Base-by-base conservation (phyloP, 1,284 basidiomycete genomes). In the Microbotryomycetes sp. region DNA sequence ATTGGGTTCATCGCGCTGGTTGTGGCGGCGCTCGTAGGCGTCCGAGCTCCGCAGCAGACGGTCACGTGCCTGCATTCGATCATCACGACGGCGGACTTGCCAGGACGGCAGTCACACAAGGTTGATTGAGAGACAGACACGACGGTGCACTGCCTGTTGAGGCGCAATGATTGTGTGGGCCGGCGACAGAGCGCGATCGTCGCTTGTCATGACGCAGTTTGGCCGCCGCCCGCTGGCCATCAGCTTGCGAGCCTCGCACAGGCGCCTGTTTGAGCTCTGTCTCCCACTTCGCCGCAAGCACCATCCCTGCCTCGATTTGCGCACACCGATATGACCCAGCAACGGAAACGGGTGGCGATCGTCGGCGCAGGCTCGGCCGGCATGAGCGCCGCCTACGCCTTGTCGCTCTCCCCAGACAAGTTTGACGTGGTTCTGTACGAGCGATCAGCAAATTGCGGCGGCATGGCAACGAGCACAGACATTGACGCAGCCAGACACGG, bases 381-480 rank as follows among this genome's bases (percentile, higher is more conserved):
- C 63, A 71, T 71, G 70, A 67, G 81, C 5, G 82, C 81, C 54
- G 83, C 83, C 5, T 82, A 83, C 56, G 67, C 71, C 26, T 72
- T 78, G 62, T 79, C 80, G 54, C 78, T 77, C 54, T 81, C 82
- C 68, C 80, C 83, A 0, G 81, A 83, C 65, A 77, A 75, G 56
- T 85, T 81, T 72, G 75, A 80, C 24, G 81, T 84, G 29, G 81
- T 79, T 4, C 71, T 84, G 24, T 81, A 81, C 70, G 68, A 67
- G 29, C 52, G 27, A 5, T 24, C 26, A 28, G 73, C 75, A 24
- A 78, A 80, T 54, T 76, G 79, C 4, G 83, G 83, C 21, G 66
- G 65, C 0, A 61, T 61, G 61, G 65, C 83, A 81, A n/a, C 83
- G 82, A 78, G 82, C 81, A 6, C 83, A 13, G 79, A 3, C 68